These are phyloP conservation scores for Colletotrichum falcatum DNA, from an alignment of 2,329 filamentous ascomycete species.

Conservation along the genomic window DNA sequence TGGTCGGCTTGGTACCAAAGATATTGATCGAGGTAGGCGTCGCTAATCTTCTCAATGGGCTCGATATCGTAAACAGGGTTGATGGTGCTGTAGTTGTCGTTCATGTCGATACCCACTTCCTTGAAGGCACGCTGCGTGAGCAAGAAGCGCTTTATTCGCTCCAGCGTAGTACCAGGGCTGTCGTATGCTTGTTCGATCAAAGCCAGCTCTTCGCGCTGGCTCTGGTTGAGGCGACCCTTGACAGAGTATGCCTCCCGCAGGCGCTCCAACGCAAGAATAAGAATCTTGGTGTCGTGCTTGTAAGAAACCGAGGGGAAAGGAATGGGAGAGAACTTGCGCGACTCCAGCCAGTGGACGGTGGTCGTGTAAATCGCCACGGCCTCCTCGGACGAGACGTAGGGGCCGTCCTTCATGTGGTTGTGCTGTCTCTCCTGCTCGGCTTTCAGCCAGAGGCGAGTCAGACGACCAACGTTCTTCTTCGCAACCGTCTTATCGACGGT, in stretches of 20 bases:
- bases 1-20: slow-evolving; percentile 99
- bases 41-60: slow-evolving; percentile 99
- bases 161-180: slow-evolving; percentile 93
- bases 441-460: slow-evolving; percentile 97
- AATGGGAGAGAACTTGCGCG: slow-evolving; percentile 97
- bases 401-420: slow-evolving; percentile 99
- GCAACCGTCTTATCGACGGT: slow-evolving; percentile 99
- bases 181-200: slow-evolving; percentile 99
- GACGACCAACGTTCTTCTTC: slow-evolving; percentile 96
- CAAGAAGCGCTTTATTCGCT: slow-evolving; percentile 96
- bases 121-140: slow-evolving; percentile 98
- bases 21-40: slow-evolving; percentile 98
- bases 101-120: slow-evolving; percentile 99
- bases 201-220: slow-evolving; percentile 94
- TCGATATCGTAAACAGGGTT: slow-evolving; percentile 99
- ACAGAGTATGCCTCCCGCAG: slow-evolving; percentile 97
- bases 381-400: slow-evolving; percentile 98
- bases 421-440: slow-evolving; percentile 98
- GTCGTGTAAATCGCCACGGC: slow-evolving; percentile 99
- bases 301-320: slow-evolving; percentile 99
- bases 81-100: slow-evolving; percentile 99
- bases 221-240: slow-evolving; percentile 96
- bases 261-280: slow-evolving; percentile 94
- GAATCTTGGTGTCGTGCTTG: slow-evolving; percentile 99
- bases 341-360: slow-evolving; percentile 98